Percentiles rank a stretch among this genome's conserved stretches.
phyloP scores from a whole-genome alignment of 139 green algal genomes.

The Micromonas commoda region DNA sequence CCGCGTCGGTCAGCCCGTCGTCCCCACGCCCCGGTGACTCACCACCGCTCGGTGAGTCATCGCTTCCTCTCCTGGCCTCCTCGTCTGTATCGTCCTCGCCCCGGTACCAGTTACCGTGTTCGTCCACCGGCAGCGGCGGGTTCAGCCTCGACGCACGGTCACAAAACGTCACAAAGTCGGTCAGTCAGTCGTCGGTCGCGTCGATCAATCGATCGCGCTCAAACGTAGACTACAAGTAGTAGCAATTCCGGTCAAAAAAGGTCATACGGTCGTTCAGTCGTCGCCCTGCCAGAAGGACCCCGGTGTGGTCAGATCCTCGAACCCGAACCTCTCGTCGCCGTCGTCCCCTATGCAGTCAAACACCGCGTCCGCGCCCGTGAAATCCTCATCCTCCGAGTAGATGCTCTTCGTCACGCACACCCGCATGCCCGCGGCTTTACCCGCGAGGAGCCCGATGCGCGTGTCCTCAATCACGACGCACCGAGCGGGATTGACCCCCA shows the following conservation, averaged over 20 bases:
- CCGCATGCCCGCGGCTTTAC: constrained; percentile 89
- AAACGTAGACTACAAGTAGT: neutral
- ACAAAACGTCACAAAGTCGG: neutral
- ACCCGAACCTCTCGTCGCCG: constrained; percentile 7
- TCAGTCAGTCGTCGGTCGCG: neutral
- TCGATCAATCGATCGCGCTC: neutral
- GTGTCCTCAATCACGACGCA: constrained; percentile 94
- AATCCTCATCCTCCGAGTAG: constrained; percentile 62
- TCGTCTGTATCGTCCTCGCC: neutral
- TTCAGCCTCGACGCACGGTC: constrained; percentile 2
- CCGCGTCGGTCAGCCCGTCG: neutral
- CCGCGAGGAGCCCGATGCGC: constrained; percentile 79
- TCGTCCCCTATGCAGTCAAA: constrained; percentile 20
- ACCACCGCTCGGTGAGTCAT: too few relatives aligned
- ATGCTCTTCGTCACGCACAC: constrained; percentile 66
- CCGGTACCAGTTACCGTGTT: constrained; percentile 15
- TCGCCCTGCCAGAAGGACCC: constrained; percentile 8
- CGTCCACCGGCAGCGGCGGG: constrained; percentile 4
- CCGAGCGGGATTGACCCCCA: constrained; percentile 62
- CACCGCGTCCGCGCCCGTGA: constrained; percentile 30
- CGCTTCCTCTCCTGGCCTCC: too few relatives aligned
- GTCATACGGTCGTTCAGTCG: too few relatives aligned
- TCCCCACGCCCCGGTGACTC: too few relatives aligned
- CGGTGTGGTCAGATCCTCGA: constrained; percentile 16
- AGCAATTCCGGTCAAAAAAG: neutral